Percentiles rank a stretch among this genome's conserved stretches.
Evolutionary conservation across 2,329 filamentous ascomycete genomes (phyloP).

Genomic region (Fonsecaea erecta): DNA sequence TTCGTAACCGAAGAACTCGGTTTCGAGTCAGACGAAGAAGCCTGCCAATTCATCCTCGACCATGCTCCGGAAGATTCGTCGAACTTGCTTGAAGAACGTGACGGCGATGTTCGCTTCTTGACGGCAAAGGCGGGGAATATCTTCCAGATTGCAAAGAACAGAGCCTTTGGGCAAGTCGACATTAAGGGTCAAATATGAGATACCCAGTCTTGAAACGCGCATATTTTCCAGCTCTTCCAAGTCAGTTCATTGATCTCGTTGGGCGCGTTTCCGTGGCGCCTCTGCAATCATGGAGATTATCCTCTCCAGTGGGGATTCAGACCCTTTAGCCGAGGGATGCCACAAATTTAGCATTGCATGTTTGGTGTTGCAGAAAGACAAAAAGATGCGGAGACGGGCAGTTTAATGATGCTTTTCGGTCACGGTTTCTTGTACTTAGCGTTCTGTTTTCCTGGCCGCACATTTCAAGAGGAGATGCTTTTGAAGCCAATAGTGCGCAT

Average conservation of each 20-base stretch:
- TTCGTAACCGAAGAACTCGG: slow-evolving; percentile 96
- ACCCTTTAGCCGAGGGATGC: background rate
- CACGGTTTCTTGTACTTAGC: background rate
- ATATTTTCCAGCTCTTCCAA: background rate
- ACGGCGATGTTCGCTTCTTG: slow-evolving; percentile 73
- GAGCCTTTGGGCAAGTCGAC: slow-evolving; percentile 85
- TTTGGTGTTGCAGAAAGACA: background rate
- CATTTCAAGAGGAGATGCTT: background rate
- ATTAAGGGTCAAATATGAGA: slow-evolving; percentile 88
- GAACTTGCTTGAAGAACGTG: slow-evolving; percentile 74
- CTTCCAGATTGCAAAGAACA: slow-evolving; percentile 74
- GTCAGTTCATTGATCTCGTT: background rate
- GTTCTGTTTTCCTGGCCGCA: background rate
- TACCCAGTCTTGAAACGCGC: background rate
- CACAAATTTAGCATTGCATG: background rate
- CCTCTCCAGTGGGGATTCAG: background rate
- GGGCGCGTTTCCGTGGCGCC: background rate
- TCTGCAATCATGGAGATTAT: background rate
- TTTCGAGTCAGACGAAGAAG: slow-evolving; percentile 90
- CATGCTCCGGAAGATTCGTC: slow-evolving; percentile 65
- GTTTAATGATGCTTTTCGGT: background rate
- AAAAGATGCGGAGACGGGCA: background rate
- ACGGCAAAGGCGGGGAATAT: slow-evolving; percentile 72
- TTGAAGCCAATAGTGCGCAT: background rate
- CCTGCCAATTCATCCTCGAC: slow-evolving; percentile 86